Evolutionary conservation across 805 yeast genomes (phyloP), one percentile per base, ranked within the genome.

Genomic region (Candida chilensis): DNA sequence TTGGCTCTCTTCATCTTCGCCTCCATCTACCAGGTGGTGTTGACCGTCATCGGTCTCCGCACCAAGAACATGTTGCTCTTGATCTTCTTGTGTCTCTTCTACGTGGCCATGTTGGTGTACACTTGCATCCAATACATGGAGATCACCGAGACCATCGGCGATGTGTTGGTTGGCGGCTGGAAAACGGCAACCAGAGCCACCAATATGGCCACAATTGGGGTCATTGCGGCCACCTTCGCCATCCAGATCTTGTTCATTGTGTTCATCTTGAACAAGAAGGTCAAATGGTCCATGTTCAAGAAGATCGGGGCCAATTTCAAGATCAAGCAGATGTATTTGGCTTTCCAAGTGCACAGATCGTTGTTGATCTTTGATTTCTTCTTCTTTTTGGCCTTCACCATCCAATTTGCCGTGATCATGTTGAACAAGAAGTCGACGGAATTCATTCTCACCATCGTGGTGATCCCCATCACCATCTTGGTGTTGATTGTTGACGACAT

Each of bases 1-100:
- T 43, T 68, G 33, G 66, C 73, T 2, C 47, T 67, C n/a, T 66
- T 65, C 40, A 60, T 65, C 20, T 67, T 68, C 40, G 68, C 71
- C 4, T 62, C 54, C 18, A 20, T 65, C 5, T 67, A 54, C 41
- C 72, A 64, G 33, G 44, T 62, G 15, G 30, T 52, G 3, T 44
- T 67, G 24, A 48, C 69, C 2, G 32, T 44, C 9, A 47, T 64
- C 16, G 71, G 69, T 3, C 41, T 68, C 7, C 35, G 41, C 24
- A 44, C 58, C 13, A 50, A 60, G 35, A 66, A 67, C 38, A 53
- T 65, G 40, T 48, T 58, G 33, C 48, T 61, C 12, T 39, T 65
- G n/a, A 32, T 57, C 15, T 54, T 60, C 35, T 45, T 67, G 20
- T 54, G 63, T 32, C 20, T 52, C 13, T 66, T 67, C 37, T 58